Evolutionary conservation across 495 filamentous ascomycete species (phyloP).

Genomic region (Amniculicola lignicola): DNA sequence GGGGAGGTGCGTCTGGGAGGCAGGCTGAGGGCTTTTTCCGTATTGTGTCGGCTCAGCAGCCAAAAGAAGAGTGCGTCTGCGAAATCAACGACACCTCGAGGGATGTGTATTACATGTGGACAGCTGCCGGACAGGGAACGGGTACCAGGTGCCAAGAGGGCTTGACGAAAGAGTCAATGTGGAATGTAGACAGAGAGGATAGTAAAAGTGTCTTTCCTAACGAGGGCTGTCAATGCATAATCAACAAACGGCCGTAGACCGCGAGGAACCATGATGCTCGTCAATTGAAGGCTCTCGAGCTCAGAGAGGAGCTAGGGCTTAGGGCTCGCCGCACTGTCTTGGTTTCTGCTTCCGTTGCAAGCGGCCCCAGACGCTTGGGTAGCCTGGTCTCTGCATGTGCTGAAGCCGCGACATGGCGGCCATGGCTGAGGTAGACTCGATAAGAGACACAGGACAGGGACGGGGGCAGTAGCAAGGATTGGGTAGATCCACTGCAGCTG

Average conservation of each 20-base stretch:
- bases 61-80: not conserved
- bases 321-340: not conserved
- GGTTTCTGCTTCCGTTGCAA: slow-evolving; percentile 28
- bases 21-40: slow-evolving; percentile 28
- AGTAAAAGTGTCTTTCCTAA: slow-evolving; percentile 15
- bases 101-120: slow-evolving; percentile 7
- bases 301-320: slow-evolving; percentile 10
- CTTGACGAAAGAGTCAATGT: not conserved
- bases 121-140: not conserved
- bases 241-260: slow-evolving; percentile 28
- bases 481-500: no score
- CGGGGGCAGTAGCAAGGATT: no score
- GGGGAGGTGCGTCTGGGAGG: slow-evolving; percentile 9
- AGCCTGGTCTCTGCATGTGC: slow-evolving; percentile 23
- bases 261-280: slow-evolving; percentile 24
- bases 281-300: slow-evolving; percentile 25
- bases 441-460: slow-evolving; percentile 6
- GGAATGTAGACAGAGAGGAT: not conserved
- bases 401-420: slow-evolving; percentile 1
- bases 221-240: slow-evolving; percentile 31
- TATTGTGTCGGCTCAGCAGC: slow-evolving; percentile 18
- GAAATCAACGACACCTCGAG: not conserved
- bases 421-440: slow-evolving; percentile 9
- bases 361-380: slow-evolving; percentile 32
- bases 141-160: not conserved